A percentile compares a stretch with the other conserved stretches of the same genome.
These are phyloP conservation scores for Theobroma grandiflorum DNA, from an alignment of 441 rosid species.

Conservation along the genomic window DNA sequence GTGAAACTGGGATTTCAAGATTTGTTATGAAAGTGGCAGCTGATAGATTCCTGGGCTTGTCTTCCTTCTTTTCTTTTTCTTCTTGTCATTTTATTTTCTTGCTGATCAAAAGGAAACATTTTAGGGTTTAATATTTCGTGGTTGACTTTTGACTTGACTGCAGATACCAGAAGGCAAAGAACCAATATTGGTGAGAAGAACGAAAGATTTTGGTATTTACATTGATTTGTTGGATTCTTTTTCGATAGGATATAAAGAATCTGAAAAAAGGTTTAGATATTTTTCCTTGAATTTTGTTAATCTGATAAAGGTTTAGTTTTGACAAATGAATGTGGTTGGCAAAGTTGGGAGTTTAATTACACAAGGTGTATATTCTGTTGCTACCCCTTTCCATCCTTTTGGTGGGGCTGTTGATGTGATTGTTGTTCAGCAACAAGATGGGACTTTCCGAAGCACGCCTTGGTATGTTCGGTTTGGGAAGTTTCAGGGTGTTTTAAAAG, in stretches of 20 bases:
- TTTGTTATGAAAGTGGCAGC: conserved; percentile 29
- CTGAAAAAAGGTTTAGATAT: neutral
- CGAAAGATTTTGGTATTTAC: neutral
- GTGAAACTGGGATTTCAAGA: conserved; percentile 17
- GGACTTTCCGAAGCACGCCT: conserved; percentile 79
- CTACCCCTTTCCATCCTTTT: conserved; percentile 94
- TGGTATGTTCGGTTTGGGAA: conserved; percentile 96
- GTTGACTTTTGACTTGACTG: conserved; percentile 24
- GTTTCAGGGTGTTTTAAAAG: conserved; percentile 92
- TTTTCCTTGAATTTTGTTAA: conserved; percentile 23
- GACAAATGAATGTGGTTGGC: conserved; percentile 86
- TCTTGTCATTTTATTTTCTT: neutral
- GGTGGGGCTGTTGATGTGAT: conserved; percentile 96
- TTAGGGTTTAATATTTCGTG: conserved; percentile 15
- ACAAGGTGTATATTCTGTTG: conserved; percentile 88
- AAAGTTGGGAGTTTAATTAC: conserved; percentile 85
- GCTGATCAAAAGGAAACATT: conserved; percentile 1
- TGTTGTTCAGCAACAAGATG: conserved; percentile 88
- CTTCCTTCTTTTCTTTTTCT: neutral
- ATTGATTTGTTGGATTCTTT: conserved; percentile 16
- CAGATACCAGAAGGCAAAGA: conserved; percentile 26
- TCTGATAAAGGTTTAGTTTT: conserved; percentile 28
- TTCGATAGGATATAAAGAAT: conserved; percentile 15
- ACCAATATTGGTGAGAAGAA: neutral
- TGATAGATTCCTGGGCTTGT: conserved; percentile 13